These are phyloP conservation scores for Colletotrichum phormii DNA, from an alignment of 2,329 filamentous ascomycete genomes.

Conservation along the genomic window DNA sequence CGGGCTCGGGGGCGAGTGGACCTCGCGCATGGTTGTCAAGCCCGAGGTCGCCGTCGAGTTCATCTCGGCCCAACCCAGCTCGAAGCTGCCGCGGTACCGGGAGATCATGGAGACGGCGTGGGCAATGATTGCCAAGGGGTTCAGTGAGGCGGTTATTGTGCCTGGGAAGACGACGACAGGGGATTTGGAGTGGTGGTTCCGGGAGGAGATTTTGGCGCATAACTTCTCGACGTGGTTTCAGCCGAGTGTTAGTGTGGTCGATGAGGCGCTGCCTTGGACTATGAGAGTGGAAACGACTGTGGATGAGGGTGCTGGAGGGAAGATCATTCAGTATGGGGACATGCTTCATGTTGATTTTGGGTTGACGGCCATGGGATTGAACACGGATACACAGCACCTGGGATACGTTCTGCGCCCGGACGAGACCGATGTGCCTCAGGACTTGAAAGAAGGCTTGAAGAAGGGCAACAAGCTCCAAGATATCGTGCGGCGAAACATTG, in stretches of 20 bases:
- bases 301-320: slow-evolving; percentile 37
- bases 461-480: slow-evolving; percentile 62
- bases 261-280: slow-evolving; percentile 36
- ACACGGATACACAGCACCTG: slow-evolving; percentile 63
- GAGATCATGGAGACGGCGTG: slow-evolving; percentile 62
- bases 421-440: slow-evolving; percentile 53
- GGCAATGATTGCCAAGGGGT: slow-evolving; percentile 59
- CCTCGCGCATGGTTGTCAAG: slow-evolving; percentile 51
- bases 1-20: slow-evolving; percentile 53
- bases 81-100: slow-evolving; percentile 55
- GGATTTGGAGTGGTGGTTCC: slow-evolving; percentile 64
- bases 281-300: neutral
- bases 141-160: slow-evolving; percentile 55
- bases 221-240: slow-evolving; percentile 67
- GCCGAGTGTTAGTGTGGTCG: slow-evolving; percentile 56
- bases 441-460: slow-evolving; percentile 54
- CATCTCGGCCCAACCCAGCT: slow-evolving; percentile 56
- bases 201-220: slow-evolving; percentile 58
- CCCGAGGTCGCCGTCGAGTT: slow-evolving; percentile 59
- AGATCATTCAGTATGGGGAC: slow-evolving; percentile 56
- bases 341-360: slow-evolving; percentile 63
- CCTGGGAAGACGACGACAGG: slow-evolving; percentile 56
- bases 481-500: slow-evolving; percentile 57
- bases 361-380: slow-evolving; percentile 58
- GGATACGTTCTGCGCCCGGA: slow-evolving; percentile 59